phyloP scores from a whole-genome alignment of 805 yeast species.

The Cyberlindnera maclurae region DNA sequence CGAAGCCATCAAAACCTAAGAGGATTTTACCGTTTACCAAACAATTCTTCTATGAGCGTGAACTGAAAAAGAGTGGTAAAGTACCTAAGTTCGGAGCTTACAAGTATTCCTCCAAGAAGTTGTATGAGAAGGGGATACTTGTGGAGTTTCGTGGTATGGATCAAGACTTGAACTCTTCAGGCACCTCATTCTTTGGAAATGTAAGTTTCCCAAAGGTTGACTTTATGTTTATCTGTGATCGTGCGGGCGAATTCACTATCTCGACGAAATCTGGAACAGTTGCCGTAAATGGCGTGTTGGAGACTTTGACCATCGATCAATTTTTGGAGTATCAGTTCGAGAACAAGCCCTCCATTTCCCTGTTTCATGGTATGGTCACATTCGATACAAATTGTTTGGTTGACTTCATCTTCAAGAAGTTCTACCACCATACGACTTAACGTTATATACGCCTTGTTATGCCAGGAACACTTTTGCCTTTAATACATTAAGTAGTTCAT shows the following conservation, averaged over 20 bases:
- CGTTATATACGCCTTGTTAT: neutral
- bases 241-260: constrained; percentile 62
- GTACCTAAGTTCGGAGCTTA: constrained; percentile 72
- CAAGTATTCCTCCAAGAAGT: constrained; percentile 67
- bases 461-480: neutral
- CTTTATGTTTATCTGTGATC: constrained; percentile 70
- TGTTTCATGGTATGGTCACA: constrained; percentile 62
- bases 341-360: constrained; percentile 40
- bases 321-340: constrained; percentile 71
- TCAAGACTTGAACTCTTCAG: constrained; percentile 29
- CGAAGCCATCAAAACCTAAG: constrained; percentile 25
- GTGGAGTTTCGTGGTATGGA: constrained; percentile 51
- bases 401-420: constrained; percentile 65
- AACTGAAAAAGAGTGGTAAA: constrained; percentile 56
- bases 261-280: constrained; percentile 69
- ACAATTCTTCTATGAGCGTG: constrained; percentile 71
- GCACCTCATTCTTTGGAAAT: constrained; percentile 31
- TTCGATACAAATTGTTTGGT: constrained; percentile 65
- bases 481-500: neutral
- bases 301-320: constrained; percentile 60
- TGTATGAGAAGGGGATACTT: constrained; percentile 66
- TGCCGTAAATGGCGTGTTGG: constrained; percentile 50
- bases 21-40: constrained; percentile 52
- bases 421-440: constrained; percentile 37
- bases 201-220: constrained; percentile 59